Evolutionary conservation across 1,139 yeast species (phyloP), one percentile per base, ranked within the genome.

Genomic region (Citeromyces hawaiiensis): DNA sequence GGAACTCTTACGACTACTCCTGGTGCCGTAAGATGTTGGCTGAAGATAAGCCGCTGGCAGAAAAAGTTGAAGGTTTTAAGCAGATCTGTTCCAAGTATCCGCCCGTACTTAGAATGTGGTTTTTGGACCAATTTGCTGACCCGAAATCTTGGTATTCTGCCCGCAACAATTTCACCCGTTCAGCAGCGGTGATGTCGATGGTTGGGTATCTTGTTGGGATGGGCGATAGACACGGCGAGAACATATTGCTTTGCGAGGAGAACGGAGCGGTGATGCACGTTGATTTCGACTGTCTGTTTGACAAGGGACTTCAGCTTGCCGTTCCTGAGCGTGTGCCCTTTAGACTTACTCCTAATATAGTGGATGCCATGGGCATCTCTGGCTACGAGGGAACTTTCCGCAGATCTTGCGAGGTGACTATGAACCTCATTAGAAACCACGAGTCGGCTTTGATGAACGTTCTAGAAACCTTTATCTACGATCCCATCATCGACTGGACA

Each of bases 161-260:
- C 1, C 64, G 97, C 42, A 78, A 78, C 38, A 64, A 69, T 21
- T 93, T 74, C 54, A 76, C 85, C 0, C 66, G 95, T 40, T 78
- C 96, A 0, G 64, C 85, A 21, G 96, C 97, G 0, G 98, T 88
- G 0, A 93, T 93, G 98, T 88, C 97, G 0, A 87, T 93, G 66
- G 94, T 91, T 6, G 98, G 99, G 0, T 86, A 83, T 54, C 76
- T 91, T 42, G 66, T 82, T 36, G 93, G 95, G 5, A 68, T 93
- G 39, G 99, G 99, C 16, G 99, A 93, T 57, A 68, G 99, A 25
- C 99, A 93, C 55, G 83, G 95, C 51, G 98, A 93, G 53, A 93
- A 93, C 53, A 74, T 93, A 19, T 60, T 93, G 41, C 64, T 91
- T 38, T 73, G 81, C 51, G 79, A 81, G 48, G 72, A 70, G 36